Conservation (phyloP, 345 rosid species). For the Isatis tinctoria region DNA sequence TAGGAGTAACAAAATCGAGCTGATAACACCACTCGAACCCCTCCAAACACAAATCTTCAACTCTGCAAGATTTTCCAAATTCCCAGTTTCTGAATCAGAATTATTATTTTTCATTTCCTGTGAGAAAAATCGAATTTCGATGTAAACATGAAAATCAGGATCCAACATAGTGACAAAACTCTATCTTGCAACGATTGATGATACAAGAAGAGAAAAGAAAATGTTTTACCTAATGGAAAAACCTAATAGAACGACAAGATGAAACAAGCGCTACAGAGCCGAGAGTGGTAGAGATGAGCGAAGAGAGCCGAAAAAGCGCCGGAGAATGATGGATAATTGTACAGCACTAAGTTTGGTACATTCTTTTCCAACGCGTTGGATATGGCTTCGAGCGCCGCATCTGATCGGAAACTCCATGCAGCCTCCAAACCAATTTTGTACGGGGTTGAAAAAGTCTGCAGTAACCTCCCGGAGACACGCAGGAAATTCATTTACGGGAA, state of each 20-base stretch:
- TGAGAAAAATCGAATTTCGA: neutral
- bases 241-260: constrained; percentile 72
- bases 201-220: neutral
- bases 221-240: constrained; percentile 45
- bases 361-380: constrained; percentile 49
- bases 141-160: neutral
- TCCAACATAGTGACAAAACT: neutral
- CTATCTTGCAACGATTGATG: neutral
- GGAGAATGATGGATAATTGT: no score
- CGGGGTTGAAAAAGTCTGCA: neutral
- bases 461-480: neutral
- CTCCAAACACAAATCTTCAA: constrained; percentile 48
- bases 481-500: constrained; percentile 16
- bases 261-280: constrained; percentile 55
- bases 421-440: neutral
- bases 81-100: neutral
- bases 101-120: neutral
- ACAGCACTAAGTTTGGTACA: no score
- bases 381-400: constrained; percentile 72
- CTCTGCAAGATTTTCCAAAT: no score
- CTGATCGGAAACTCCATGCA: constrained; percentile 60
- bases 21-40: constrained; percentile 59
- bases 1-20: constrained; percentile 71
- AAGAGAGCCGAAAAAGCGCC: constrained; percentile 84
- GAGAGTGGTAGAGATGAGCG: constrained; percentile 75